Evolutionary conservation across 2,329 filamentous ascomycete genomes (phyloP).

Genomic region (Scedosporium apiospermum): DNA sequence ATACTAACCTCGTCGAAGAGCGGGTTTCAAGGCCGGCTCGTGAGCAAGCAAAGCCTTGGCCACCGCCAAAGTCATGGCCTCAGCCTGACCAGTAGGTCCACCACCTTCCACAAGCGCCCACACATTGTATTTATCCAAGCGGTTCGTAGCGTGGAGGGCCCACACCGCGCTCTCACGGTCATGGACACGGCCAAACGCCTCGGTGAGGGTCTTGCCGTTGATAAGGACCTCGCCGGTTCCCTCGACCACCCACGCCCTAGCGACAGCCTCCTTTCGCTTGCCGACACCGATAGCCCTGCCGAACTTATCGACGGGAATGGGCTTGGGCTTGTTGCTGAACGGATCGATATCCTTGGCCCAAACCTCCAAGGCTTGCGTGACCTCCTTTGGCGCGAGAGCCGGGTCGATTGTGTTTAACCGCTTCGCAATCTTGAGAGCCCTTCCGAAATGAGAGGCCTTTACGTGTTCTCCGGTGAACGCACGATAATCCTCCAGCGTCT

Average conservation of each 20-base stretch:
- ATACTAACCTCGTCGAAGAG: conserved; percentile 73
- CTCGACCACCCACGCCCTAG: conserved; percentile 81
- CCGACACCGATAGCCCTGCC: conserved; percentile 76
- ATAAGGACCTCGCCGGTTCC: conserved; percentile 83
- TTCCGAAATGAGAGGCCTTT: conserved; percentile 67
- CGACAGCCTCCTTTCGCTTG: conserved; percentile 77
- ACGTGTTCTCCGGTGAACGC: conserved; percentile 61
- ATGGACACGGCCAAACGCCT: conserved; percentile 79
- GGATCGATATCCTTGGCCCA: conserved; percentile 72
- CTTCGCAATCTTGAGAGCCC: conserved; percentile 66
- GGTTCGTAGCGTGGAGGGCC: conserved; percentile 72
- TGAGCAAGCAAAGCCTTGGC: conserved; percentile 82
- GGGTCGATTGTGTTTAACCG: conserved; percentile 81
- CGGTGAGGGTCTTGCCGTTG: conserved; percentile 77
- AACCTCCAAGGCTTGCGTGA: conserved; percentile 51
- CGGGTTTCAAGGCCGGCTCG: conserved; percentile 83
- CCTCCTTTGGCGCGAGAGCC: conserved; percentile 59
- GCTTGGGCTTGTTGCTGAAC: conserved; percentile 51
- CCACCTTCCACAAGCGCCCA: conserved; percentile 80
- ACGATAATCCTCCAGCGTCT: conserved; percentile 67
- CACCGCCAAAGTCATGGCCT: conserved; percentile 84
- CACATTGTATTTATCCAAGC: conserved; percentile 94
- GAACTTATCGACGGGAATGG: conserved; percentile 60
- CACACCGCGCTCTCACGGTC: conserved; percentile 92
- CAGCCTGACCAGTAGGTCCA: conserved; percentile 89